Evolutionary conservation across 306 rosid genomes (phyloP), one percentile per base, ranked within the genome.

Genomic region (Acacia crassicarpa): DNA sequence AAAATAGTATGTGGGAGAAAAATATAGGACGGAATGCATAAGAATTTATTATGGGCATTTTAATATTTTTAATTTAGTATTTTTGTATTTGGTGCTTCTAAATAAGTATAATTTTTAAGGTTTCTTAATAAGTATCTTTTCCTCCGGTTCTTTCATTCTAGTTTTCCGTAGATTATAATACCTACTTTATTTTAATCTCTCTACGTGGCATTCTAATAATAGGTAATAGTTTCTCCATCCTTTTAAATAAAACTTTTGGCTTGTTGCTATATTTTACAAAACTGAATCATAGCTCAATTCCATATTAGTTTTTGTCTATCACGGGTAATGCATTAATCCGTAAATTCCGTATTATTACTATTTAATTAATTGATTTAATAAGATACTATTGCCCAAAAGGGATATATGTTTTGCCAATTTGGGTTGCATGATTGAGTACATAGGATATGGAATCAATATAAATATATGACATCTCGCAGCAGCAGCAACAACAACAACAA

Each of bases 401-500:
- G 2, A 8, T 7, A 9, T 1, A 8, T 22, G 40, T 63, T 61
- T 63, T 27, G 40, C 13, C 9, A 25, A 13, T 30, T 27, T 63
- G 40, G 41, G 17, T 27, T 0, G 15, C 27, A 54, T 54, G 62
- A 54, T 54, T 63, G 41, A 25, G 8, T 59, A 17, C 13, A 62
- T 11, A 12, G 40, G 30, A 62, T 12, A 22, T 11, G 38, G 68
- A 25, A 62, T 12, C 35, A 32, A 62, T 4, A 3, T 12, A 53
- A 53, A 19, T 53, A 19, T 53, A 17, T 53, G 22, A 19, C 10
- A 38, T 38, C 41, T 6, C 8, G 41, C 41, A 6, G 5, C 3
- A 4, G 4, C 0, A 33, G 6, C 0, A 38, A 38, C 4, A 4
- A 33, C 0, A 33, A 38, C 0, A 38, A 6, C 6, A 6, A 38